Percentiles rank a stretch among this genome's conserved stretches.
These are phyloP conservation scores for Linum lewisii DNA, from an alignment of 345 rosid species.

Conservation along the genomic window DNA sequence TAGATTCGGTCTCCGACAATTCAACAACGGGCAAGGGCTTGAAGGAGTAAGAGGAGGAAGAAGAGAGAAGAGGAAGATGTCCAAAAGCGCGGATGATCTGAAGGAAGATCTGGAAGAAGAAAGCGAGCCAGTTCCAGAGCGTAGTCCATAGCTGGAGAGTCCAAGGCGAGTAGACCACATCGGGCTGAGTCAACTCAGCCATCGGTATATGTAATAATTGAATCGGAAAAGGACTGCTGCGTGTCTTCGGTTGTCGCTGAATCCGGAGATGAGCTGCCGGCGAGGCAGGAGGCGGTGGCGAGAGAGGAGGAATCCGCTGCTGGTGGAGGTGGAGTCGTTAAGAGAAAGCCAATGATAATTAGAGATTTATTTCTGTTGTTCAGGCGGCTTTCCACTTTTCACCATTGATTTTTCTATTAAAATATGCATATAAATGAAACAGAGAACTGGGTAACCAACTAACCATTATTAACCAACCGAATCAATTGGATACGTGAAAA, in stretches of 20 bases:
- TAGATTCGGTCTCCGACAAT: slow-evolving; percentile 41
- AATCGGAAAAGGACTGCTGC: not conserved
- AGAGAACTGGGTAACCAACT: no score
- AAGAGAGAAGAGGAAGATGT: slow-evolving; percentile 54
- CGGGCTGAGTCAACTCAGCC: slow-evolving; percentile 94
- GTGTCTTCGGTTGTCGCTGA: not conserved
- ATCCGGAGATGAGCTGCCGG: not conserved
- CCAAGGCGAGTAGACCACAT: slow-evolving; percentile 59
- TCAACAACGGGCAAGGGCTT: slow-evolving; percentile 70
- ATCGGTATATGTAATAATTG: slow-evolving; percentile 15
- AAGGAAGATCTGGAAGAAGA: slow-evolving; percentile 75
- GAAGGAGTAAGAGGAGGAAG: slow-evolving; percentile 49
- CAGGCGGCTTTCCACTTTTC: not conserved
- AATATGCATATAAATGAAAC: not conserved
- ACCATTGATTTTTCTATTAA: not conserved
- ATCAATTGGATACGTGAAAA: no score
- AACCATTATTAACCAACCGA: no score
- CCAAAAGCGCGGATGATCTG: slow-evolving; percentile 63
- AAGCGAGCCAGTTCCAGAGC: slow-evolving; percentile 66
- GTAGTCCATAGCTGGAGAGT: slow-evolving; percentile 56
- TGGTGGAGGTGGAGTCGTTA: not conserved
- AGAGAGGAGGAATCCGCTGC: slow-evolving; percentile 6
- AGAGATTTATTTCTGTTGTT: no score
- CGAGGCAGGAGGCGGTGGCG: not conserved
- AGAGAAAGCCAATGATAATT: not conserved